Base-by-base conservation (phyloP, 176 grass and related monocot species). In the Rhipidocladum racemiflorum region DNA sequence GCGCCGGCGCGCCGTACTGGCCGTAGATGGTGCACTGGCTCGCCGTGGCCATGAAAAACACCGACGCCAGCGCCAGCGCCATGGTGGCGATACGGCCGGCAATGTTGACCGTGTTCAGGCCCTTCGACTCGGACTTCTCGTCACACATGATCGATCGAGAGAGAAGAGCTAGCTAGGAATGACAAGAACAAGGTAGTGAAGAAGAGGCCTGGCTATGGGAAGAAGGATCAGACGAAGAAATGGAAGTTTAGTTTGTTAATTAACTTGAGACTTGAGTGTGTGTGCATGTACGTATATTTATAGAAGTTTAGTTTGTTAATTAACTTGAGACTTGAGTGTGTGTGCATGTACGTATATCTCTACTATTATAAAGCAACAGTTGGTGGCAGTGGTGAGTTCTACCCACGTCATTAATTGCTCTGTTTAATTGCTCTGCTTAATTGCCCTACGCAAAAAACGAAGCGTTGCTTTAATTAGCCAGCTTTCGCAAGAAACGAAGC, bases 11-110 rank as follows among this genome's bases (percentile, higher is more conserved):
- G 38, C 88, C 88, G 46, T 77, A 59, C 8, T 29, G 40, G 32
- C 32, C 32, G 24, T 82, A 29, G 72, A 86, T 3, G 15, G 78
- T 86, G 78, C 88, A 89, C 83, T 85, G 56, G 78, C 57, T 82
- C 25, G 88, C 83, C 78, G 78, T 82, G 0, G 48, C 65, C 88
- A 89, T 89, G 25, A 89, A 72, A 23, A 16, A 65, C 28, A 72
- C 83, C 83, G 88, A 43, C 6, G 83, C 83, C 28, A 89, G 46
- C 11, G 88, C 78, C 0, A 86, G 72, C 2, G 21, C 88, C 78
- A 89, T 56, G 3, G 56, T 72, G 11, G 4, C 64, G 77, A 89
- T 59, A 16, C 88, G 78, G 46, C 1, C 28, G 17, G 38, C 72
- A 8, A 89, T 0, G 88, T 62, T 89, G 0, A 66, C 1, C 29